A percentile compares a stretch with the other conserved stretches of the same genome.
Evolutionary conservation across 2,329 filamentous ascomycete species (phyloP).

Genomic region (Colletotrichum incanum): DNA sequence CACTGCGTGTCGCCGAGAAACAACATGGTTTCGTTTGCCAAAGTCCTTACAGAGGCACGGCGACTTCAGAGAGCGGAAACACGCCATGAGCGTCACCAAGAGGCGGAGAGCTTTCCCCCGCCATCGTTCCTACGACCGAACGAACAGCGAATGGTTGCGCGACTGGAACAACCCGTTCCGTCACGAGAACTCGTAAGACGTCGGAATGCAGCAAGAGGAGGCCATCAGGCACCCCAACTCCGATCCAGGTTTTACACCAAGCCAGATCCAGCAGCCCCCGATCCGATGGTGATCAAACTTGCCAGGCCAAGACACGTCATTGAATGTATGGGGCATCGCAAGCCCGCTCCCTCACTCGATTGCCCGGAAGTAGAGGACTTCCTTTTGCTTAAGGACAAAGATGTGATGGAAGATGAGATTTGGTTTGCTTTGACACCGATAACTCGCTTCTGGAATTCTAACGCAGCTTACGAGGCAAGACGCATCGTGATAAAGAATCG

Average conservation of each 20-base stretch:
- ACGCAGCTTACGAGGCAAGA: slow-evolving; percentile 3
- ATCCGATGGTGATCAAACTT: not conserved
- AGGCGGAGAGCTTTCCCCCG: not conserved
- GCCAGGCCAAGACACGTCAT: slow-evolving; percentile 1
- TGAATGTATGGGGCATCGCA: not conserved
- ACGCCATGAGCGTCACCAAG: not conserved
- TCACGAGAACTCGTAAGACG: slow-evolving; percentile 1
- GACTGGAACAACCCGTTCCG: not conserved
- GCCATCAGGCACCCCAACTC: not conserved
- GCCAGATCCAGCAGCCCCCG: not conserved
- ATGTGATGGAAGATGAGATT: slow-evolving; percentile 9
- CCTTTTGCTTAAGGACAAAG: not conserved
- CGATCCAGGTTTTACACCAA: not conserved
- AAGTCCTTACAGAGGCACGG: not conserved
- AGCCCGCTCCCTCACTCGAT: not conserved
- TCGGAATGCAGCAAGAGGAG: not conserved
- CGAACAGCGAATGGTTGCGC: not conserved
- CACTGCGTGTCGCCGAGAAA: not conserved
- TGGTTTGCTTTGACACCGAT: slow-evolving; percentile 4
- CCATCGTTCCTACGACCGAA: not conserved
- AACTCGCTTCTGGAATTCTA: not conserved
- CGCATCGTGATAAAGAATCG: not conserved
- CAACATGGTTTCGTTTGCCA: slow-evolving; percentile 1
- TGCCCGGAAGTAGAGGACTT: not conserved
- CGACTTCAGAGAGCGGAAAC: not conserved